Evolutionary conservation across 805 yeast species (phyloP).

Genomic region (Ogataea wickerhamii): DNA sequence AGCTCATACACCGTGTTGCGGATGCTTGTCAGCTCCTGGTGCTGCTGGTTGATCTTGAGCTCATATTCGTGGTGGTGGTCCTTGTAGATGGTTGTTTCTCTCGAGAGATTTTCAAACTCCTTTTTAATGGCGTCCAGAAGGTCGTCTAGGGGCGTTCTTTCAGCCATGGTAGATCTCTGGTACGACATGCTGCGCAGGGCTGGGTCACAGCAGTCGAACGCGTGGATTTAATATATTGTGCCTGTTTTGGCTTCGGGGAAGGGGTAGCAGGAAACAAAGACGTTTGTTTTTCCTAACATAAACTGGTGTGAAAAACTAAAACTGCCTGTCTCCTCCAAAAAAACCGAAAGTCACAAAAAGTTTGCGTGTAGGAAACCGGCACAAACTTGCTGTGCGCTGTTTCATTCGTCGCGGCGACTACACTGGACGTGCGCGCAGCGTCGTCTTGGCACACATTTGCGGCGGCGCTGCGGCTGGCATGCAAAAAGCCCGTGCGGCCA

Average conservation of each 20-base stretch:
- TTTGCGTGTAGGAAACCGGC: neutral
- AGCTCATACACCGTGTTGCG: conserved; percentile 91
- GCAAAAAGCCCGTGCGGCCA: neutral
- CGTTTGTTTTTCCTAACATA: too few species aligned
- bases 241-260: too few species aligned
- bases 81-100: conserved; percentile 81
- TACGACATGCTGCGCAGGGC: conserved; percentile 22
- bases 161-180: conserved; percentile 28
- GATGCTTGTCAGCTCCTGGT: conserved; percentile 88
- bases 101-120: conserved; percentile 81
- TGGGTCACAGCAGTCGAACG: neutral
- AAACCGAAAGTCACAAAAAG: neutral
- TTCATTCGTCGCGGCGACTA: neutral
- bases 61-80: conserved; percentile 93
- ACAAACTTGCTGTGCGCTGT: neutral
- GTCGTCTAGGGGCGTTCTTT: conserved; percentile 47
- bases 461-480: neutral
- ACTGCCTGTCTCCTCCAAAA: neutral
- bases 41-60: conserved; percentile 84
- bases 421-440: neutral
- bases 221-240: too few species aligned
- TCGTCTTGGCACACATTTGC: neutral
- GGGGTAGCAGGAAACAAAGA: too few species aligned
- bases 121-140: conserved; percentile 86
- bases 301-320: neutral